Conservation (phyloP, 345 rosid species). For the Garcia nutans region DNA sequence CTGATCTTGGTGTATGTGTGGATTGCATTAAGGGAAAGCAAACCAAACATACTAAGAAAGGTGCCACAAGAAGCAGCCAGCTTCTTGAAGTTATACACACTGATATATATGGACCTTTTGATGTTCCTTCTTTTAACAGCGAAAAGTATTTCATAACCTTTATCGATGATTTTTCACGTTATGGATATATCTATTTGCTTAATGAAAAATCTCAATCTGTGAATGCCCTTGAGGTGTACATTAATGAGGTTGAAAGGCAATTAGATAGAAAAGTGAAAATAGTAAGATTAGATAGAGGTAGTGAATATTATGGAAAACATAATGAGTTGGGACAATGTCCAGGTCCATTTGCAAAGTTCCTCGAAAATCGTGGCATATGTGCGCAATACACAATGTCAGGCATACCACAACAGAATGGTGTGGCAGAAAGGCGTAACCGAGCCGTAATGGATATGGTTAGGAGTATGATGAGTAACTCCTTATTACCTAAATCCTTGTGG, state of each 20-base stretch:
- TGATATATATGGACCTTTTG: too few species aligned
- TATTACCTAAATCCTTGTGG: neutral
- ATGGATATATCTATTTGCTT: neutral
- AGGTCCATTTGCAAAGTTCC: neutral
- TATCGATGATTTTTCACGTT: neutral
- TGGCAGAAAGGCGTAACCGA: too few species aligned
- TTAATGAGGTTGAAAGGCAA: neutral
- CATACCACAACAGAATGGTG: too few species aligned
- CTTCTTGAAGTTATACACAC: too few species aligned
- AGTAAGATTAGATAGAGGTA: neutral
- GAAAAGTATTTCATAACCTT: slow-evolving; percentile 1
- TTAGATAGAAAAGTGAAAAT: neutral
- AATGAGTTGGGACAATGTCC: neutral
- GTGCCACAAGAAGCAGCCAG: too few species aligned
- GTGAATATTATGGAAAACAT: neutral
- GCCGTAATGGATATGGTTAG: too few species aligned
- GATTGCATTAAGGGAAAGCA: too few species aligned
- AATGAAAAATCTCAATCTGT: neutral
- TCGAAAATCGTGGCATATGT: neutral
- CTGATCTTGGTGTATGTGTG: neutral
- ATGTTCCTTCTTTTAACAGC: neutral
- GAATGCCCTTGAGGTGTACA: neutral
- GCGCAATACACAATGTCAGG: too few species aligned
- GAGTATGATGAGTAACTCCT: neutral
- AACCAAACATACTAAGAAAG: too few species aligned